Evolutionary conservation across 768 basidiomycete genomes (phyloP).

Genomic region (Suillus placidus): DNA sequence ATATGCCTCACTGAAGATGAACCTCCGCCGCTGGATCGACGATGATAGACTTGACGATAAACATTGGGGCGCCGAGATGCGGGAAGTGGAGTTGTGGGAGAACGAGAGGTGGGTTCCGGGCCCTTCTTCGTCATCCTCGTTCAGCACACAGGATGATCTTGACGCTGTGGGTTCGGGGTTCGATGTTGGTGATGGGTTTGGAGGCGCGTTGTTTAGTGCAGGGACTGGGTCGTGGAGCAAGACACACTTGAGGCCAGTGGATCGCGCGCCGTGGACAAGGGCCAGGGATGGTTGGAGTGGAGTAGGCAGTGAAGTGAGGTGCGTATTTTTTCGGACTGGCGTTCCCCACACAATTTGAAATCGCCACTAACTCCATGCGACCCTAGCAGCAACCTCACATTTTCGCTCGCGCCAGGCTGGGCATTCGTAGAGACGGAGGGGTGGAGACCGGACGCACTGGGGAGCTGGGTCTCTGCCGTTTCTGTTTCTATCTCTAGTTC

Average conservation of each 20-base stretch:
- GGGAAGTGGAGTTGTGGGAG: constrained; percentile 78
- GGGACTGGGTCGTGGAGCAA: constrained; percentile 40
- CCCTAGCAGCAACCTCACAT: constrained; percentile 76
- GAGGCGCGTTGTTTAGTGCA: background rate
- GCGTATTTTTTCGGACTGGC: constrained; percentile 19
- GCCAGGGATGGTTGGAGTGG: constrained; percentile 74
- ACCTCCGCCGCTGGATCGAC: constrained; percentile 48
- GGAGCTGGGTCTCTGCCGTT: constrained; percentile 49
- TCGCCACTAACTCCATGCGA: constrained; percentile 12
- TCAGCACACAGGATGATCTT: background rate
- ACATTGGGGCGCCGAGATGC: constrained; percentile 65
- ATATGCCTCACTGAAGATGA: constrained; percentile 17
- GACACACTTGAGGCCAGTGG: constrained; percentile 39
- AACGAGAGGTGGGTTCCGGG: constrained; percentile 64
- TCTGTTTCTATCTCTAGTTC: background rate
- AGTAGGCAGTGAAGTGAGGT: constrained; percentile 67
- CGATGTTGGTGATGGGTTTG: background rate
- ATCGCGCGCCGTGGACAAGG: constrained; percentile 70
- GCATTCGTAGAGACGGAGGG: constrained; percentile 74
- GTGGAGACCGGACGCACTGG: constrained; percentile 70
- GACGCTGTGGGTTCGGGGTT: constrained; percentile 11
- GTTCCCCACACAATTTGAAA: background rate
- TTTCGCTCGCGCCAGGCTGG: constrained; percentile 77
- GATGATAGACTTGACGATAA: constrained; percentile 66
- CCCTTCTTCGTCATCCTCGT: background rate